These are phyloP conservation scores for Kwoniella shandongensis DNA, from an alignment of 768 basidiomycete genomes.

Conservation along the genomic window DNA sequence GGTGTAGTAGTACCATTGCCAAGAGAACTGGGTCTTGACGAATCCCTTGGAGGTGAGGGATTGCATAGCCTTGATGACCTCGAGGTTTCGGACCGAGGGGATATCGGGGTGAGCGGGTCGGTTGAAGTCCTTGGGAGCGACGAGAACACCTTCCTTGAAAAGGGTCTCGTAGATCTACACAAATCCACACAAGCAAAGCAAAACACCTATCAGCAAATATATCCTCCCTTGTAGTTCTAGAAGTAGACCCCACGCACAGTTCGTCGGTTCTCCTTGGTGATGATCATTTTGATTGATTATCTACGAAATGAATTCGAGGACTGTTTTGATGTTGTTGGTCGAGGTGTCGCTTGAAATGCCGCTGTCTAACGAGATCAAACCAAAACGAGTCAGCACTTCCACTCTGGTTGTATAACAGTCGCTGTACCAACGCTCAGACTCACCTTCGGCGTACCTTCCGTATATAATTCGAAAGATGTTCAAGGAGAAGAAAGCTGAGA, in stretches of 20 bases:
- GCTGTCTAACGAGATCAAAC: conserved; percentile 39
- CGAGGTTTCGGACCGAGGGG: conserved; percentile 63
- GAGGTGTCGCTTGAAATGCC: conserved; percentile 44
- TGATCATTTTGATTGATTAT: conserved; percentile 69
- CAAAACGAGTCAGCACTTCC: not conserved
- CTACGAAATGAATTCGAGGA: conserved; percentile 15
- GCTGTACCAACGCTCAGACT: conserved; percentile 2
- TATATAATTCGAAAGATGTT: conserved; percentile 12
- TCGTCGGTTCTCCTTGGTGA: conserved; percentile 91
- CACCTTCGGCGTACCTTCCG: conserved; percentile 31
- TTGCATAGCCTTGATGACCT: conserved; percentile 72
- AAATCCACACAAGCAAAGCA: not conserved
- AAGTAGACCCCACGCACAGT: conserved; percentile 51
- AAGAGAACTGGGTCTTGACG: conserved; percentile 99
- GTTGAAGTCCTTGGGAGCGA: conserved; percentile 99
- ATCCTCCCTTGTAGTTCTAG: too few species aligned
- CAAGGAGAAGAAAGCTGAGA: conserved; percentile 2
- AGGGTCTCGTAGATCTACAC: conserved; percentile 91
- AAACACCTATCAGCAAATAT: not conserved
- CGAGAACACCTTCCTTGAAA: conserved; percentile 99
- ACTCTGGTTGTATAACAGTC: too few species aligned
- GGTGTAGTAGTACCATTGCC: conserved; percentile 99
- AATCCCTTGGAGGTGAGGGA: conserved; percentile 70
- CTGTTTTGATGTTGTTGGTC: conserved; percentile 23
- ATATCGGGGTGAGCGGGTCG: conserved; percentile 93